Conservation (phyloP, 306 rosid species). For the Cucumis melo region DNA sequence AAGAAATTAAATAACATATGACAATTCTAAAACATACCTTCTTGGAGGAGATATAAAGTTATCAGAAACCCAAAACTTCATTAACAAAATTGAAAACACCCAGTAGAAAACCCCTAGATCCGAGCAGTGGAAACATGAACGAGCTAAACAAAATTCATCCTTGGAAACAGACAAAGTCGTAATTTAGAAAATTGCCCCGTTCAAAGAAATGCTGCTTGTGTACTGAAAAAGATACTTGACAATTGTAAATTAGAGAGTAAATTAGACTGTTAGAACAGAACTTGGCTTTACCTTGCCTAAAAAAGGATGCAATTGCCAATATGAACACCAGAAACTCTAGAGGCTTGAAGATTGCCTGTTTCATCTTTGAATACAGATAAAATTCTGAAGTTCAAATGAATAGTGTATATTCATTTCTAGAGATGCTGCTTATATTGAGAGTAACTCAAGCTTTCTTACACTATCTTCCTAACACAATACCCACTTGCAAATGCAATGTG, state of each 20-base stretch:
- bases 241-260: no score
- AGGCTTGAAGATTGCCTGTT: constrained; percentile 19
- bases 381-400: not conserved
- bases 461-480: constrained; percentile 29
- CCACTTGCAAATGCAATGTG: constrained; percentile 27
- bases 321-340: constrained; percentile 17
- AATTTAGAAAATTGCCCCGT: constrained; percentile 28
- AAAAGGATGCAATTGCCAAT: constrained; percentile 15
- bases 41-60: constrained; percentile 11
- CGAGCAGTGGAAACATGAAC: constrained; percentile 19
- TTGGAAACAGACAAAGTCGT: constrained; percentile 14
- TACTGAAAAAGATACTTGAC: no score
- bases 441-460: constrained; percentile 12
- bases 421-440: constrained; percentile 11
- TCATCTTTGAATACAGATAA: not conserved
- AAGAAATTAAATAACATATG: not conserved
- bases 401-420: not conserved
- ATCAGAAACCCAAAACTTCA: constrained; percentile 17
- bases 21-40: constrained; percentile 27
- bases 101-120: constrained; percentile 35
- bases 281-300: constrained; percentile 22
- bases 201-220: constrained; percentile 24
- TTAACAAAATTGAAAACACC: constrained; percentile 12
- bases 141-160: constrained; percentile 23
- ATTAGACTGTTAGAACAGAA: constrained; percentile 62